Evolutionary conservation across 352 stramenopile genomes (phyloP).

Genomic region (Globisporangium irregulare): DNA sequence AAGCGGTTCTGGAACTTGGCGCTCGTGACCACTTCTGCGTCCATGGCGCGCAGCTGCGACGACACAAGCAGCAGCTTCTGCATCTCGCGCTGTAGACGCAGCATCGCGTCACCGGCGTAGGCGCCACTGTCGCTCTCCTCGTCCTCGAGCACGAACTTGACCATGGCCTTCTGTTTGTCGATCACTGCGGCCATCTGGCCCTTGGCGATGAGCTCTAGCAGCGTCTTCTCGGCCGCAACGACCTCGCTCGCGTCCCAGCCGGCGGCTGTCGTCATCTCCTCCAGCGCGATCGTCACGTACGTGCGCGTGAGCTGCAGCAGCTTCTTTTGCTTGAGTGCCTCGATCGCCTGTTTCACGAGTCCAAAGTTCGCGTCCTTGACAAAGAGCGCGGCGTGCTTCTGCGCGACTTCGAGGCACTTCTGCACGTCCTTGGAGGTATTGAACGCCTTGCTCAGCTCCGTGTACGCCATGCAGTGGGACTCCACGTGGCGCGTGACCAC

Average conservation of each 20-base stretch:
- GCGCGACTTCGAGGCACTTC: constrained; percentile 29
- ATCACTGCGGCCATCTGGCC: constrained; percentile 64
- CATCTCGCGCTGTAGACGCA: constrained; percentile 65
- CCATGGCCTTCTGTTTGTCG: constrained; percentile 74
- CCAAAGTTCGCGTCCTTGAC: constrained; percentile 63
- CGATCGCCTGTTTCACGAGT: constrained; percentile 76
- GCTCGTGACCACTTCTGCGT: constrained; percentile 80
- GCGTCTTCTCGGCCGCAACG: constrained; percentile 49
- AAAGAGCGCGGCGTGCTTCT: constrained; percentile 48
- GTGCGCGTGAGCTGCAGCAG: constrained; percentile 73
- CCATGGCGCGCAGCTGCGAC: constrained; percentile 67
- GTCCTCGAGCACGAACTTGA: constrained; percentile 71
- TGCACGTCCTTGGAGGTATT: constrained; percentile 34
- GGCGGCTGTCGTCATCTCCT: constrained; percentile 50
- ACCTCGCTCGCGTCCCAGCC: constrained; percentile 35
- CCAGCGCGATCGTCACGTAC: constrained; percentile 73
- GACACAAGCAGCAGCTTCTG: constrained; percentile 68
- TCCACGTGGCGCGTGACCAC: constrained; percentile 72
- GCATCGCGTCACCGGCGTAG: constrained; percentile 40
- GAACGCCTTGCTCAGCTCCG: constrained; percentile 57
- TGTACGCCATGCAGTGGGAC: constrained; percentile 59
- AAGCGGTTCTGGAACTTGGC: constrained; percentile 71
- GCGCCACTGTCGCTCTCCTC: constrained; percentile 33
- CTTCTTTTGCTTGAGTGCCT: constrained; percentile 65
- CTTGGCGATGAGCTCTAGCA: constrained; percentile 51